phyloP scores from a whole-genome alignment of 2,329 filamentous ascomycete genomes.

The Botrytis paeoniae region DNA sequence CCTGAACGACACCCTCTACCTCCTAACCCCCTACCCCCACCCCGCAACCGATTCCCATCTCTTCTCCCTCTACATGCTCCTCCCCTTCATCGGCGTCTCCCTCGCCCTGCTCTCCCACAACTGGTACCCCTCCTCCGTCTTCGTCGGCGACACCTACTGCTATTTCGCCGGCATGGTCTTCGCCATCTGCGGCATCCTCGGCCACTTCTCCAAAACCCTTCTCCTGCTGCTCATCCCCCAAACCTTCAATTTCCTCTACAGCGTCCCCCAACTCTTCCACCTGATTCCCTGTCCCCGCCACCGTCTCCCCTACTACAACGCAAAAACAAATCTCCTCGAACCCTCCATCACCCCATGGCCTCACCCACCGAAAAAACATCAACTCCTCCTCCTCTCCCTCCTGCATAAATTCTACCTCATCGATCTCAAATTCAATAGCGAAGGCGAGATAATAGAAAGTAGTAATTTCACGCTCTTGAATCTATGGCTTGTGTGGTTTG shows the following conservation, averaged over 20 bases:
- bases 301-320: slow-evolving; percentile 84
- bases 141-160: slow-evolving; percentile 98
- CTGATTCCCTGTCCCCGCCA: slow-evolving; percentile 90
- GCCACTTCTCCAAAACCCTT: slow-evolving; percentile 97
- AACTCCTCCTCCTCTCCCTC: slow-evolving; percentile 63
- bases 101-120: slow-evolving; percentile 85
- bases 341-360: slow-evolving; percentile 78
- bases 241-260: slow-evolving; percentile 96
- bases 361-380: slow-evolving; percentile 63
- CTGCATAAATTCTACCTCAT: slow-evolving; percentile 68
- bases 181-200: slow-evolving; percentile 91
- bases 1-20: slow-evolving; percentile 85
- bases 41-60: slow-evolving; percentile 94
- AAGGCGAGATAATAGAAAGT: slow-evolving; percentile 71
- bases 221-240: slow-evolving; percentile 88
- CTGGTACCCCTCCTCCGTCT: slow-evolving; percentile 92
- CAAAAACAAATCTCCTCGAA: slow-evolving; percentile 78
- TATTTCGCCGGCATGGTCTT: slow-evolving; percentile 99
- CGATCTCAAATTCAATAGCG: slow-evolving; percentile 61
- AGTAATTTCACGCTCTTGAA: slow-evolving; percentile 93
- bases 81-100: slow-evolving; percentile 93
- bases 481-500: slow-evolving; percentile 93
- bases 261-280: slow-evolving; percentile 84
- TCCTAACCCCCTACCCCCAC: slow-evolving; percentile 79
- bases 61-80: slow-evolving; percentile 90